Percentiles rank a stretch among this genome's conserved stretches.
Evolutionary conservation across 768 basidiomycete genomes (phyloP).

Genomic region (Suillus variegatus): DNA sequence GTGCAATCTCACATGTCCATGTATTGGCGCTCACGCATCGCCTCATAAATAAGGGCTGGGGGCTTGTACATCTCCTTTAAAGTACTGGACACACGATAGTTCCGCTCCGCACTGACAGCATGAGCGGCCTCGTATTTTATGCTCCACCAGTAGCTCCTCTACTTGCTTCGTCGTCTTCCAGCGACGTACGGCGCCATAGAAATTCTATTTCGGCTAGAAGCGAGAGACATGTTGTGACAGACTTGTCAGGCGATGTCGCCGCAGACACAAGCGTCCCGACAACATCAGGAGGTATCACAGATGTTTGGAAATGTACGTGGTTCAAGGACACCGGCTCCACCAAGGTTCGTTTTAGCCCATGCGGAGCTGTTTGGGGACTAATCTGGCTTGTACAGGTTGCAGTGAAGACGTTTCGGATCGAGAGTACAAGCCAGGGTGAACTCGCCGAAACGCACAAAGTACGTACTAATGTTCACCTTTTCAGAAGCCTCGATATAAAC

Average conservation of each 20-base stretch:
- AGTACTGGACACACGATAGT: neutral
- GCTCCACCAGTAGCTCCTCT: conserved; percentile 7
- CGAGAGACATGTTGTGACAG: neutral
- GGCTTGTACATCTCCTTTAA: neutral
- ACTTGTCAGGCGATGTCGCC: neutral
- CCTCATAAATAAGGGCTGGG: neutral
- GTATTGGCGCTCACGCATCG: neutral
- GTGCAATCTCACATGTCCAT: neutral
- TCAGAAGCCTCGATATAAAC: neutral
- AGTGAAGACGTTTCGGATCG: conserved; percentile 8
- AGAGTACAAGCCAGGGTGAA: conserved; percentile 4
- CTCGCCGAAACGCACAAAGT: conserved; percentile 4
- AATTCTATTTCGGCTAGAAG: neutral
- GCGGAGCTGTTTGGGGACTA: neutral
- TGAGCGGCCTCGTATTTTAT: conserved; percentile 4
- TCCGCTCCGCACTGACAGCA: neutral
- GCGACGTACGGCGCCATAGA: neutral
- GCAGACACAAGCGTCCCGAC: neutral
- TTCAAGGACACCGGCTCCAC: conserved; percentile 1
- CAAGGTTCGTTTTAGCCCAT: neutral
- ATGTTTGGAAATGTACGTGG: conserved; percentile 11
- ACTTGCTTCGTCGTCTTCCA: neutral
- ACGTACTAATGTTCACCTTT: neutral
- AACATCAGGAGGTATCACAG: conserved; percentile 6
- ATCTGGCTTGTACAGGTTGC: conserved; percentile 3